Evolutionary conservation across 495 filamentous ascomycete species (phyloP), one percentile per base, ranked within the genome.

Genomic region (Bombardia bombarda): DNA sequence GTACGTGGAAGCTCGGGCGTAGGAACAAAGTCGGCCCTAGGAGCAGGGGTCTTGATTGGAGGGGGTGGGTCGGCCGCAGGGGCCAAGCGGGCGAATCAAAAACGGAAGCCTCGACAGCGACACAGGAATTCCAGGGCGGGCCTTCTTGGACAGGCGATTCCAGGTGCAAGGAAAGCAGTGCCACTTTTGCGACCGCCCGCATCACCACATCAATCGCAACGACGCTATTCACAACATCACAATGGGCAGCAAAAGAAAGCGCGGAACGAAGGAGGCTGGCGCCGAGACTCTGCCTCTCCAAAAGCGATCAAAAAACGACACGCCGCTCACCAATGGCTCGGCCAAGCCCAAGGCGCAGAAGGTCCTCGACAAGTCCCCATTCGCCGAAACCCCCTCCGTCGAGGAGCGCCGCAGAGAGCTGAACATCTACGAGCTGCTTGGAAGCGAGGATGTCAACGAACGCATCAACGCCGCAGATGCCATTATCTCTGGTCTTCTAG

Each of bases 381-480:
- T 77, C 52, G 39, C 62, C 43, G 68, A 73, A 28, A 58, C 64
- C 17, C 56, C 58, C 10, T 63, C 50, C 26, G 57, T 56, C 42
- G 64, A 64, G 22, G 63, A 69, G 42, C 62, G 67, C 47, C 66
- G 61, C 43, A 50, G 70, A 9, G 74, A 78, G 50, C 63, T 68
- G 2, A 48, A 60, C 17, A 58, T 78, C 8, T 78, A 78, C 57
- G 63, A 77, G 14, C 50, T 64, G 6, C 68, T 78, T 1, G 65
- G 66, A 8, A 75, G 70, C 38, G 72, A 75, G 45, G 72, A 73
- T 42, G 52, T 46, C 10, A 51, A 55, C 32, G 72, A 78, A 33
- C 64, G 74, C 43, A 65, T 76, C 40, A 59, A 61, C 32, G 71
- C 73, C 3, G 74, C 72, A 10, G 66, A 65, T 42, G 66, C 63